These are phyloP conservation scores for Mucor lusitanicus DNA, from an alignment of 371 early-diverging fungal species.

Conservation along the genomic window DNA sequence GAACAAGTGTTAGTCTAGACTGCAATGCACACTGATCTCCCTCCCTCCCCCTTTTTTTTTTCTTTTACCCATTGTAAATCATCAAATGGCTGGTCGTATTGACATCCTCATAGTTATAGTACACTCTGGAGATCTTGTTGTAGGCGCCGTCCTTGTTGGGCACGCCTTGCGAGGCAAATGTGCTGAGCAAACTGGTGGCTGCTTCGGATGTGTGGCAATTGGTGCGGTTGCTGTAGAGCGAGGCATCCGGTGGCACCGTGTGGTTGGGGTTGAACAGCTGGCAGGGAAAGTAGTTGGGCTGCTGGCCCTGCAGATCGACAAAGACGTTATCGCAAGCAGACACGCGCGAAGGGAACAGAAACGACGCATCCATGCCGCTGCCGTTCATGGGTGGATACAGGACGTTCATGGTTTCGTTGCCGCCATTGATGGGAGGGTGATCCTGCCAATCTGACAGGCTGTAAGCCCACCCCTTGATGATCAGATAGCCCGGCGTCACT, in stretches of 20 bases:
- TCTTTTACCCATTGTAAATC: slow-evolving; percentile 76
- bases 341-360: slow-evolving; percentile 64
- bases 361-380: slow-evolving; percentile 61
- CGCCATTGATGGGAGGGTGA: slow-evolving; percentile 46
- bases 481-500: slow-evolving; percentile 44
- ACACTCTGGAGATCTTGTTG: slow-evolving; percentile 50
- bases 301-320: slow-evolving; percentile 36
- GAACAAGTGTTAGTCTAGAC: not conserved
- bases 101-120: slow-evolving; percentile 72
- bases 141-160: slow-evolving; percentile 23
- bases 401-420: slow-evolving; percentile 44
- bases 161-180: slow-evolving; percentile 35
- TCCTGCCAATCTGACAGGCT: slow-evolving; percentile 48
- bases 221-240: slow-evolving; percentile 50
- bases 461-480: slow-evolving; percentile 61
- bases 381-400: slow-evolving; percentile 62
- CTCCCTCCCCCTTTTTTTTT: no score
- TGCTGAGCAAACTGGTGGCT: slow-evolving; percentile 34
- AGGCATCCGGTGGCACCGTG: slow-evolving; percentile 41
- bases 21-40: not conserved
- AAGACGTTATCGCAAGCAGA: slow-evolving; percentile 59
- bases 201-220: slow-evolving; percentile 64
- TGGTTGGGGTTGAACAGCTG: slow-evolving; percentile 52
- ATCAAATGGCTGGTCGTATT: slow-evolving; percentile 44
- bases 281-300: slow-evolving; percentile 74